Evolutionary conservation across 306 rosid species (phyloP).

Genomic region (Fragaria nilgerrensis): DNA sequence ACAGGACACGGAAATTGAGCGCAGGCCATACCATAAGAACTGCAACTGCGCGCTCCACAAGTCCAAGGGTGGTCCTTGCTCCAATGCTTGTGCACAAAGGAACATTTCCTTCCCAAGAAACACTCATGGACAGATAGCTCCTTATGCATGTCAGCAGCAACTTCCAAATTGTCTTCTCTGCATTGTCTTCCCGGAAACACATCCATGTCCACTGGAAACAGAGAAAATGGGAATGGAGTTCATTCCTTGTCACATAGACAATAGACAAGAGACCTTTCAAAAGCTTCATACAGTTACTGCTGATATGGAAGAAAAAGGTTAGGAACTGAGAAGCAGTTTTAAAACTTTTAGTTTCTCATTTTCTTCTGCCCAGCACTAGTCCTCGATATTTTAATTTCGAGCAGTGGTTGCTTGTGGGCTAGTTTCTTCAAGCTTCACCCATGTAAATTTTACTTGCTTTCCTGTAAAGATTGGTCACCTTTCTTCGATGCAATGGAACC

Average conservation of each 20-base stretch:
- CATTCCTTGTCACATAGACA: conserved; percentile 3
- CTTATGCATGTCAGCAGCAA: background rate
- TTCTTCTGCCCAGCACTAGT: background rate
- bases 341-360: background rate
- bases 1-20: conserved; percentile 44
- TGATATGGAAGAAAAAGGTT: background rate
- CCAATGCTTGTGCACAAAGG: background rate
- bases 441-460: background rate
- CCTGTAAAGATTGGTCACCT: background rate
- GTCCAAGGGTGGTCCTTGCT: background rate
- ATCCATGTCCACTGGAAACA: no score
- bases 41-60: conserved; percentile 34
- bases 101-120: conserved; percentile 36
- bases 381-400: conserved; percentile 4
- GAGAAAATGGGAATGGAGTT: background rate
- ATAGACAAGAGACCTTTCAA: background rate
- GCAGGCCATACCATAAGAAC: conserved; percentile 67
- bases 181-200: background rate
- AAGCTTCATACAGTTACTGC: background rate
- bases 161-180: background rate
- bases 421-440: background rate
- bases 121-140: background rate
- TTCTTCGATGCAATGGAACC: background rate
- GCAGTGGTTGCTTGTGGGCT: background rate
- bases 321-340: conserved; percentile 6